phyloP scores from a whole-genome alignment of 495 filamentous ascomycete genomes.

The Xylaria cubensis region DNA sequence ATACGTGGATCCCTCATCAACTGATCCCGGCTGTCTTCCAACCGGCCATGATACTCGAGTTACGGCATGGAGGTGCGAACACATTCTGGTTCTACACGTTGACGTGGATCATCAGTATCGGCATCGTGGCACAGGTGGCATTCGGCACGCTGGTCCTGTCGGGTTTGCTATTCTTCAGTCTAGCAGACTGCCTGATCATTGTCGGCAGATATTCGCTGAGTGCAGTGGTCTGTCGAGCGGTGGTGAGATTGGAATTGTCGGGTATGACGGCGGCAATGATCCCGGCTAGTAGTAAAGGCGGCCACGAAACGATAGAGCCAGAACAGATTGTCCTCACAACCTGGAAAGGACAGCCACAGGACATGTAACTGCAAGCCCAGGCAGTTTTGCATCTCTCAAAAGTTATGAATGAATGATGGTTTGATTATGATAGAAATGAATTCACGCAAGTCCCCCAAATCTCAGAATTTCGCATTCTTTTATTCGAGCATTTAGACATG shows the following conservation, averaged over 20 bases:
- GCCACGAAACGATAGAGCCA: neutral
- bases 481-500: neutral
- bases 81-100: slow-evolving; percentile 23
- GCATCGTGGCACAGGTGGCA: slow-evolving; percentile 24
- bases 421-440: neutral
- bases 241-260: slow-evolving; percentile 34
- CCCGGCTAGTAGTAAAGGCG: neutral
- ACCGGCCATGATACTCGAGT: neutral
- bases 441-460: neutral
- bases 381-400: neutral
- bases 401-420: neutral
- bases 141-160: slow-evolving; percentile 36
- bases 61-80: neutral
- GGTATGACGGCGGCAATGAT: slow-evolving; percentile 24
- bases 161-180: slow-evolving; percentile 33
- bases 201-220: slow-evolving; percentile 26
- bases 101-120: slow-evolving; percentile 22
- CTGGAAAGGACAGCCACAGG: slow-evolving; percentile 14
- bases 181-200: slow-evolving; percentile 25
- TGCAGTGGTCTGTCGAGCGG: slow-evolving; percentile 27
- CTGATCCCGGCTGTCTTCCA: slow-evolving; percentile 17
- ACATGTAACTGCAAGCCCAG: neutral
- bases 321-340: slow-evolving; percentile 19
- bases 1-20: slow-evolving; percentile 12
- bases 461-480: neutral